Evolutionary conservation across 176 grass and related monocot genomes (phyloP), one percentile per base, ranked within the genome.

Genomic region (Pontederia crassipes): DNA sequence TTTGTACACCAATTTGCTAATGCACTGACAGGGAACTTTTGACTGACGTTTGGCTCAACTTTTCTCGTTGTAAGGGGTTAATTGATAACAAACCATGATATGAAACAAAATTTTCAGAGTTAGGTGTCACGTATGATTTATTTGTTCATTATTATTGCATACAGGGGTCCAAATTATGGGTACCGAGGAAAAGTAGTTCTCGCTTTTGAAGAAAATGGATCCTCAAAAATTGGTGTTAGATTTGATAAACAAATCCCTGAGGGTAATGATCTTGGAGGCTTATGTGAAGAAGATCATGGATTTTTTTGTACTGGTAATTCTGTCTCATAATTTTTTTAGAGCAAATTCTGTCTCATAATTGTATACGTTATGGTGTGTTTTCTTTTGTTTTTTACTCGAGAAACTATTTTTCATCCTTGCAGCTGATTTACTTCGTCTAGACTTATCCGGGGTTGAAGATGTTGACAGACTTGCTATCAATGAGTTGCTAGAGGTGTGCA

Each of bases 161-260:
- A 45, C 27, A 98, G 94, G 77, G 94, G 94, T 12, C 94, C 94
- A 59, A 88, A 62, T 81, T 79, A 72, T 55, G 94, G 88, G 61
- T 92, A 83, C 54, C 85, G 88, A 79, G 94, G 94, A 45, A 92
- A 45, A 65, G 94, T 98, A 54, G 76, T 98, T 75, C 94, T 98
- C 83, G 77, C 94, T 68, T 98, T 92, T 77, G 88, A 98, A 79
- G 84, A 92, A 67, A 98, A 98, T 69, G 94, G 84, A 52, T 88
- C 81, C 10, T 98, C 94, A 5, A 98, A 98, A 83, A 75, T 98
- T 77, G 94, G 94, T 65, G 84, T 98, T 52, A 71, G 94, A 62
- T 98, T 98, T 65, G 94, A 98, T 74, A 92, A 92, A 79, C 84
- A 87, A 59, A 83, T 98, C 48, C 88, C 71, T 77, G 88, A 98